Evolutionary conservation across 1,284 basidiomycete genomes (phyloP).

Genomic region (Malassezia cuniculi): DNA sequence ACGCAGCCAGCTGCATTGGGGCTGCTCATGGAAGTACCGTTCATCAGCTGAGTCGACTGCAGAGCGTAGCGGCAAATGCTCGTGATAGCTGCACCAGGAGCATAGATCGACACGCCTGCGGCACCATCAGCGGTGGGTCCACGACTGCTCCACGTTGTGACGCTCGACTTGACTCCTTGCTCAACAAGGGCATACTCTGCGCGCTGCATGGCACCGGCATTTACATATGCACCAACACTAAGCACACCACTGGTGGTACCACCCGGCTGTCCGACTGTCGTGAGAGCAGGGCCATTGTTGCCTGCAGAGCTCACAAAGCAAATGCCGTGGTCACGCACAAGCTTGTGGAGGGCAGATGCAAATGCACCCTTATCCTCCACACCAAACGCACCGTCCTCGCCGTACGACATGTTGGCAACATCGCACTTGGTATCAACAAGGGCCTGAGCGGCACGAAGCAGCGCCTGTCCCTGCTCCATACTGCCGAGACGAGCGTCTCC

Average conservation of each 20-base stretch:
- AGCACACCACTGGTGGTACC: conserved; percentile 42
- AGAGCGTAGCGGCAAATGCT: conserved; percentile 44
- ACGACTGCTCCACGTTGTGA: conserved; percentile 46
- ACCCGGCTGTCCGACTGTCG: conserved; percentile 44
- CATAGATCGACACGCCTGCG: conserved; percentile 40
- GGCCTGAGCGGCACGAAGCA: conserved; percentile 45
- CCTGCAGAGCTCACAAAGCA: conserved; percentile 41
- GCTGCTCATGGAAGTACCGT: conserved; percentile 45
- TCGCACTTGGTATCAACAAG: conserved; percentile 42
- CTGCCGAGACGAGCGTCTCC: conserved; percentile 35
- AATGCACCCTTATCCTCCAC: conserved; percentile 44
- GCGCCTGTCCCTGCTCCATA: conserved; percentile 45
- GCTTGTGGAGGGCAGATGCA: conserved; percentile 29
- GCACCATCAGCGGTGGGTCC: conserved; percentile 43
- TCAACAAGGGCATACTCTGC: conserved; percentile 45
- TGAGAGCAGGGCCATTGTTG: conserved; percentile 45
- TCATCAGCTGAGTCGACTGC: conserved; percentile 42
- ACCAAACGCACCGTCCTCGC: conserved; percentile 42
- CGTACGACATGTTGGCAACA: conserved; percentile 45
- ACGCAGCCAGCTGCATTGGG: conserved; percentile 43
- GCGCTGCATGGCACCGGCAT: conserved; percentile 43
- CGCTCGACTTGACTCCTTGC: conserved; percentile 34
- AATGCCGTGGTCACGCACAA: conserved; percentile 35
- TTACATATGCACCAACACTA: conserved; percentile 45
- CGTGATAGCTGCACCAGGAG: conserved; percentile 45